Base-by-base conservation (phyloP, 1,284 basidiomycete species). In the Boletus mariae region DNA sequence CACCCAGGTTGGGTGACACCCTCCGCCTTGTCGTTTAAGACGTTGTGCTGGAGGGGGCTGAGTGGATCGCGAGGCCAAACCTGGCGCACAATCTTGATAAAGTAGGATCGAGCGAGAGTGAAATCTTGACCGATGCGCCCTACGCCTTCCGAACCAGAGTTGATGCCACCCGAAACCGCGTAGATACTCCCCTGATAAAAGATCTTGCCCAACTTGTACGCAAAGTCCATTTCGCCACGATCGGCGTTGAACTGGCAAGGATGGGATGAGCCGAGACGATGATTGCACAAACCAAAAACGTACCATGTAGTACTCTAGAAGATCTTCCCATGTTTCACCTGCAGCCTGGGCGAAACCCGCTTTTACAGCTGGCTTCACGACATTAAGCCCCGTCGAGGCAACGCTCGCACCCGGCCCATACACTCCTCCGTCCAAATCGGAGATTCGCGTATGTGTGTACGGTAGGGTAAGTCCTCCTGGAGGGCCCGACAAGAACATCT, bases 391-490 rank as follows among this genome's bases (percentile, higher is more conserved):
- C 0, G 92, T 94, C 0, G 90, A 92, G 2, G 92, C 92, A 20
- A 92, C 90, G 54, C 92, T 94, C 3, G 96, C 92, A 47, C 95
- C 94, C 12, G 92, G 90, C 0, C 97, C 96, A 65, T 91, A 99
- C 9, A 92, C 83, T 2, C 96, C 97, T 13, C 95, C 96, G 6
- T 80, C 83, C 4, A 95, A 79, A 71, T 99, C 97, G 1, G 95
- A 96, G 4, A 99, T 75, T 7, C 89, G 80, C 0, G 92, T 87
- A 29, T 92, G 80, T 0, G 88, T 86, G 47, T 92, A 83, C 0
- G 93, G 92, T 3, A 99, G 75, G 0, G 90, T 91, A 11, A 85
- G 79, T 9, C 97, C 97, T 9, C 94, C 94, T 0, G 94, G 92
- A 13, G 97, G 94, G 5, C 97, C 96, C 0, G 85, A 80, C 35